A percentile compares a stretch with the other conserved stretches of the same genome.
Conservation (phyloP, 2,329 filamentous ascomycete species). For the Phaeosphaeriaceae sp. region DNA sequence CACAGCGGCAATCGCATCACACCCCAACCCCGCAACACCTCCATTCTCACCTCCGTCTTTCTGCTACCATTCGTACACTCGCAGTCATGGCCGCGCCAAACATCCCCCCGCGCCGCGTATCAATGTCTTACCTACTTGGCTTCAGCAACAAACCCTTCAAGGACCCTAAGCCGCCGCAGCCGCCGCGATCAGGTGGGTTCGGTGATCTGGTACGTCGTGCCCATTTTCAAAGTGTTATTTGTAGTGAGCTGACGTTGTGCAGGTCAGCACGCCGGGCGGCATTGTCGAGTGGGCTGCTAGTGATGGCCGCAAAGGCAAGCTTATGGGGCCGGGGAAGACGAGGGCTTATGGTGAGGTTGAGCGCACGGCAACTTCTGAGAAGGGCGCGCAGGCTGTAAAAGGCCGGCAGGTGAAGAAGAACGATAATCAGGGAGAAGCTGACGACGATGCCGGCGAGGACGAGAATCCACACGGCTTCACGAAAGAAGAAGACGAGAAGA, state of each 20-base stretch:
- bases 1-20: neutral
- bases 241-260: conserved; percentile 1
- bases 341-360: neutral
- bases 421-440: neutral
- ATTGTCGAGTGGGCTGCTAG: conserved; percentile 42
- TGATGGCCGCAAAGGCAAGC: conserved; percentile 39
- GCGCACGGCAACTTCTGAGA: conserved; percentile 12
- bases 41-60: neutral
- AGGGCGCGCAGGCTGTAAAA: conserved; percentile 6
- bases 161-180: conserved; percentile 18
- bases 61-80: neutral
- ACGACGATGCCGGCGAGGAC: neutral
- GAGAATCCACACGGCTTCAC: conserved; percentile 34
- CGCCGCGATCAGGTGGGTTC: conserved; percentile 12
- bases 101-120: conserved; percentile 23
- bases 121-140: conserved; percentile 37
- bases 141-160: conserved; percentile 41
- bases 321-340: conserved; percentile 23
- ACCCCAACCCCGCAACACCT: neutral
- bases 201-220: conserved; percentile 17
- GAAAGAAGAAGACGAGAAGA: conserved; percentile 49
- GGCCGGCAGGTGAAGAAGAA: neutral
- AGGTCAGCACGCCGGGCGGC: conserved; percentile 33
- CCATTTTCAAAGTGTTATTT: rapidly evolving
- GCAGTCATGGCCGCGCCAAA: conserved; percentile 21